phyloP scores from a whole-genome alignment of 164 flowering plant genomes.

The Vitis labrusca region DNA sequence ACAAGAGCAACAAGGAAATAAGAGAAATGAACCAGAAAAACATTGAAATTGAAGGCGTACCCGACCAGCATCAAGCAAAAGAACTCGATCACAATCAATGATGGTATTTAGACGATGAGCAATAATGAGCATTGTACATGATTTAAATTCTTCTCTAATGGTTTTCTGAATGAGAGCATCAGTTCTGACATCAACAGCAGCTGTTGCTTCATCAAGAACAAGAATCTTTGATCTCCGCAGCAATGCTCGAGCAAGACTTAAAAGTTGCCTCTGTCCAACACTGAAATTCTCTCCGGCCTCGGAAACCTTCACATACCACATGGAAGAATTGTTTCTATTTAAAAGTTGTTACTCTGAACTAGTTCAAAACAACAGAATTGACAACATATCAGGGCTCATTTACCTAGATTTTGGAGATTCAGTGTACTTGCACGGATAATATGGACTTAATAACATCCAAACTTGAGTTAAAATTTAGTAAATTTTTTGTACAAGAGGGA shows the following conservation, averaged over 20 bases:
- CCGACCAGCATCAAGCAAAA: conserved; percentile 88
- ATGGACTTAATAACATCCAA: not conserved
- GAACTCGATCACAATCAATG: conserved; percentile 88
- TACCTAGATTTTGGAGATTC: not conserved
- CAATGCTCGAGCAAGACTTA: conserved; percentile 97
- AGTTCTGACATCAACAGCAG: conserved; percentile 99
- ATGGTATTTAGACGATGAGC: conserved; percentile 96
- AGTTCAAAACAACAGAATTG: not conserved
- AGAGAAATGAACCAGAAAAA: conserved; percentile 2
- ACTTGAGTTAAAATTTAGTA: not conserved
- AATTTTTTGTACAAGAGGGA: not conserved
- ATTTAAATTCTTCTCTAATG: conserved; percentile 90
- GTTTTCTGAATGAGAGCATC: conserved; percentile 99
- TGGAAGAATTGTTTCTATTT: not conserved
- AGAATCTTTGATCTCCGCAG: conserved; percentile 94
- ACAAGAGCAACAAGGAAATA: not conserved
- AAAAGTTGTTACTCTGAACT: not conserved
- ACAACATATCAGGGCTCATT: not conserved
- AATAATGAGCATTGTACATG: conserved; percentile 95
- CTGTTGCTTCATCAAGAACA: conserved; percentile 99
- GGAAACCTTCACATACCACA: conserved; percentile 57
- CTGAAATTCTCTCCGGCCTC: conserved; percentile 99
- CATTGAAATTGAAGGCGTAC: conserved; percentile 30
- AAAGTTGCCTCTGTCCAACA: conserved; percentile 94
- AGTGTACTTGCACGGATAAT: not conserved